phyloP scores from a whole-genome alignment of 2,329 filamentous ascomycete species.

The Chrysoporthe puriensis region DNA sequence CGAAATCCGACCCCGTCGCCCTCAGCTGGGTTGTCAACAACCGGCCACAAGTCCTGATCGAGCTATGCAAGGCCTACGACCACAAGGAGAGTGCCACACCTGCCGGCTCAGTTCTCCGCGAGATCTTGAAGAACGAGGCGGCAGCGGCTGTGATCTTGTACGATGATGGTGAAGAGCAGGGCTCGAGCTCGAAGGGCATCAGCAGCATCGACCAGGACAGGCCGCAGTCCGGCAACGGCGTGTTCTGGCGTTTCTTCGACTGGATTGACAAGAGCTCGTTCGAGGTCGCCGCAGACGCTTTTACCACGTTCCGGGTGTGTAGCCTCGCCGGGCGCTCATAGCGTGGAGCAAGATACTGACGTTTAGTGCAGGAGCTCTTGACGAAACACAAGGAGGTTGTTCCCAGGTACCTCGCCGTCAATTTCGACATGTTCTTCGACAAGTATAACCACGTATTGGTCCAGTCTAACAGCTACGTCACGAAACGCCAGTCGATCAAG shows the following conservation, averaged over 20 bases:
- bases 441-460: slow-evolving; percentile 87
- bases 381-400: slow-evolving; percentile 94
- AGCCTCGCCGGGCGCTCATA: background rate
- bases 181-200: slow-evolving; percentile 75
- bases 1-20: slow-evolving; percentile 77
- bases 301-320: slow-evolving; percentile 90
- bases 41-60: slow-evolving; percentile 83
- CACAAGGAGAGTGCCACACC: slow-evolving; percentile 89
- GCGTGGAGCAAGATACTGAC: slow-evolving; percentile 7
- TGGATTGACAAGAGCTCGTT: slow-evolving; percentile 98
- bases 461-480: slow-evolving; percentile 94
- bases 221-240: slow-evolving; percentile 76
- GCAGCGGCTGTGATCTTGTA: slow-evolving; percentile 91
- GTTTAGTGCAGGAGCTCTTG: slow-evolving; percentile 72
- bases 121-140: slow-evolving; percentile 86
- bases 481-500: slow-evolving; percentile 97
- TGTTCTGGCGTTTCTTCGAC: slow-evolving; percentile 96
- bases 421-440: slow-evolving; percentile 92
- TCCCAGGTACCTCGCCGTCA: slow-evolving; percentile 82
- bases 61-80: slow-evolving; percentile 87
- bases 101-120: slow-evolving; percentile 85
- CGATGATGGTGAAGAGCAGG: slow-evolving; percentile 76
- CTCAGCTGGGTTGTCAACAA: slow-evolving; percentile 87
- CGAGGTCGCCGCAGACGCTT: slow-evolving; percentile 95
- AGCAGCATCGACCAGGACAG: slow-evolving; percentile 76